These are phyloP conservation scores for Magnolia sinica DNA, from an alignment of 164 flowering plant species.

Conservation along the genomic window DNA sequence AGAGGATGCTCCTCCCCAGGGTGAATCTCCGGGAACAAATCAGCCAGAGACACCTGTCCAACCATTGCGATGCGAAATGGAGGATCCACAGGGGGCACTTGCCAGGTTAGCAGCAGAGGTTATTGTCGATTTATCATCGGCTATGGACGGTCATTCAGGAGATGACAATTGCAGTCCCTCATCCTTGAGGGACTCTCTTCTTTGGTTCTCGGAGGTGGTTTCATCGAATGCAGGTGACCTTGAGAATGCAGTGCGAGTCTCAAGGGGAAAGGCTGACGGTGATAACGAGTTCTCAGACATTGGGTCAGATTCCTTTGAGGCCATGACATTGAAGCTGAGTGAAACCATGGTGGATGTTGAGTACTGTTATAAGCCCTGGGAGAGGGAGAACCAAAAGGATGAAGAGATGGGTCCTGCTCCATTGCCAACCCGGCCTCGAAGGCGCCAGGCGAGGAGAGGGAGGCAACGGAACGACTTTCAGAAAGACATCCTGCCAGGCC, in stretches of 20 bases:
- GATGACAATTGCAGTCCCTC: conserved; percentile 7
- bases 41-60: conserved; percentile 9
- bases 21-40: conserved; percentile 14
- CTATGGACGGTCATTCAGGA: neutral
- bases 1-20: conserved; percentile 17
- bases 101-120: conserved; percentile 51
- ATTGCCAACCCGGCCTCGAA: conserved; percentile 42
- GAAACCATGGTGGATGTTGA: conserved; percentile 63
- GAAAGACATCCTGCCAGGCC: conserved; percentile 89
- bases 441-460: conserved; percentile 77
- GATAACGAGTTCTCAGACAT: conserved; percentile 16
- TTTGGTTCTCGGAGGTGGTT: conserved; percentile 58
- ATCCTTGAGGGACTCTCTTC: conserved; percentile 30
- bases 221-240: conserved; percentile 23
- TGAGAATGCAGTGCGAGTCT: conserved; percentile 7
- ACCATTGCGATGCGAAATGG: conserved; percentile 7
- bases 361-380: conserved; percentile 46
- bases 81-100: conserved; percentile 16
- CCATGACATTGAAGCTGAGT: conserved; percentile 59
- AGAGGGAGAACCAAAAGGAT: conserved; percentile 34
- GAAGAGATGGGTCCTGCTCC: conserved; percentile 40
- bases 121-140: conserved; percentile 45
- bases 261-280: conserved; percentile 7
- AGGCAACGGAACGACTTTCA: conserved; percentile 93
- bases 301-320: conserved; percentile 69